These are phyloP conservation scores for Boletus pseudo-olivaceus DNA, from an alignment of 768 basidiomycete genomes.

Conservation along the genomic window DNA sequence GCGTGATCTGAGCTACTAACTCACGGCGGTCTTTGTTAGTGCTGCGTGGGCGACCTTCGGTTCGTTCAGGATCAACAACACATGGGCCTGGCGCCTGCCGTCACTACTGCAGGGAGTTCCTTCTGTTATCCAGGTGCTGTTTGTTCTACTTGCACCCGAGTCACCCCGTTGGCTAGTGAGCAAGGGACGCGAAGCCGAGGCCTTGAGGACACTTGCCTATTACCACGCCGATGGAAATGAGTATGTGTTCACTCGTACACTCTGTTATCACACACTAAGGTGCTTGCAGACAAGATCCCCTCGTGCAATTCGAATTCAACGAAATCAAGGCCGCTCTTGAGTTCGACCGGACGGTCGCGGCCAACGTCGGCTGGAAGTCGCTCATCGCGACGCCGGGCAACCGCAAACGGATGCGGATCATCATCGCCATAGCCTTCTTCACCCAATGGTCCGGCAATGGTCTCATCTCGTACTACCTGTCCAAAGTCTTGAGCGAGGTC, in stretches of 20 bases:
- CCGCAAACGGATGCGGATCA: slow-evolving; percentile 61
- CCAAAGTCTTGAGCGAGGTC: slow-evolving; percentile 60
- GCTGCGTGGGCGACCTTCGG: slow-evolving; percentile 84
- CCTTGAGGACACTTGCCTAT: slow-evolving; percentile 66
- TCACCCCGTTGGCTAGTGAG: slow-evolving; percentile 80
- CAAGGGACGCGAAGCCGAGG: slow-evolving; percentile 69
- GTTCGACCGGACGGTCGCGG: slow-evolving; percentile 56
- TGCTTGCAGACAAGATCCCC: slow-evolving; percentile 47
- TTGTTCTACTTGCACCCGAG: slow-evolving; percentile 74
- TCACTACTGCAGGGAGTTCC: slow-evolving; percentile 71
- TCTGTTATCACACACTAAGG: neutral
- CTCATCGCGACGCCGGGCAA: slow-evolving; percentile 68
- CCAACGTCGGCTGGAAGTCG: slow-evolving; percentile 65
- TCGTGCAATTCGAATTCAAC: slow-evolving; percentile 70
- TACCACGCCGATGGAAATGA: slow-evolving; percentile 79
- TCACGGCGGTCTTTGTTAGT: slow-evolving; percentile 24
- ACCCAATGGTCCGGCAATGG: slow-evolving; percentile 79
- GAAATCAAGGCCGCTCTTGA: slow-evolving; percentile 82
- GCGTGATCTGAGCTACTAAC: neutral
- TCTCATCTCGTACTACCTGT: slow-evolving; percentile 71
- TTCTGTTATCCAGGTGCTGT: slow-evolving; percentile 58
- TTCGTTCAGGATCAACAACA: slow-evolving; percentile 61
- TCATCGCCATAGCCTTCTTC: slow-evolving; percentile 64
- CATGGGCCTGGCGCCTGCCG: slow-evolving; percentile 83
- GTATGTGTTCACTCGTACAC: slow-evolving; percentile 27